Evolutionary conservation across 768 basidiomycete species (phyloP).

Genomic region (Pleurotus djamor): DNA sequence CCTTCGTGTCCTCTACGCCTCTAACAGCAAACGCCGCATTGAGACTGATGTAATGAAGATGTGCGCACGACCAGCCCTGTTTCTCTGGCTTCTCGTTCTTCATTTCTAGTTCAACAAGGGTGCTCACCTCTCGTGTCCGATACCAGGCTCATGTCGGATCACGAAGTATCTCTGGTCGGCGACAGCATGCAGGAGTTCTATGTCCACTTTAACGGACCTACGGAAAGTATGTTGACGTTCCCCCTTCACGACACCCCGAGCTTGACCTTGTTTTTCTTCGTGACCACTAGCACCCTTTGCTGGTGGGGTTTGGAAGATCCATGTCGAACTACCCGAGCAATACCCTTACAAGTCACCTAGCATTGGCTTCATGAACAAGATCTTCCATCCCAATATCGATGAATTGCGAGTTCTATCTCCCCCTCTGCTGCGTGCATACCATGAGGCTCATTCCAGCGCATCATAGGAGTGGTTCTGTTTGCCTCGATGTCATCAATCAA

Average conservation of each 20-base stretch:
- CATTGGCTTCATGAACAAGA: conserved; percentile 99
- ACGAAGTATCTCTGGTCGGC: conserved; percentile 95
- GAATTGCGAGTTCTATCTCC: conserved; percentile 71
- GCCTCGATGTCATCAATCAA: conserved; percentile 98
- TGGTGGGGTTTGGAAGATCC: conserved; percentile 99
- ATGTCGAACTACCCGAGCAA: conserved; percentile 97
- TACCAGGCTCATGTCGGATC: conserved; percentile 94
- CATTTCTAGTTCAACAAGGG: background rate
- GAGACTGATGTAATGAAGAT: conserved; percentile 99
- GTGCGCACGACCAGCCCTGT: conserved; percentile 39
- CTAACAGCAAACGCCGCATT: conserved; percentile 87
- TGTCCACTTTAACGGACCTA: conserved; percentile 91
- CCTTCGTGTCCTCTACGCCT: conserved; percentile 50
- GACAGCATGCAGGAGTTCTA: conserved; percentile 99
- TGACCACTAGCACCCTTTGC: conserved; percentile 79
- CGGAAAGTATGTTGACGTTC: conserved; percentile 73
- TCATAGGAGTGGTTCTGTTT: conserved; percentile 91
- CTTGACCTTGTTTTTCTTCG: conserved; percentile 4
- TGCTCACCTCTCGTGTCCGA: conserved; percentile 9
- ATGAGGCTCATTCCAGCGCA: conserved; percentile 8
- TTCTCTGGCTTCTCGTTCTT: conserved; percentile 1
- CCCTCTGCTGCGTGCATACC: background rate
- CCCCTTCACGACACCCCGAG: background rate
- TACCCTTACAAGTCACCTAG: conserved; percentile 99
- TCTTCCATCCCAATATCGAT: conserved; percentile 99